Evolutionary conservation across 2,329 filamentous ascomycete genomes (phyloP).

Genomic region (Diatrype stigma): DNA sequence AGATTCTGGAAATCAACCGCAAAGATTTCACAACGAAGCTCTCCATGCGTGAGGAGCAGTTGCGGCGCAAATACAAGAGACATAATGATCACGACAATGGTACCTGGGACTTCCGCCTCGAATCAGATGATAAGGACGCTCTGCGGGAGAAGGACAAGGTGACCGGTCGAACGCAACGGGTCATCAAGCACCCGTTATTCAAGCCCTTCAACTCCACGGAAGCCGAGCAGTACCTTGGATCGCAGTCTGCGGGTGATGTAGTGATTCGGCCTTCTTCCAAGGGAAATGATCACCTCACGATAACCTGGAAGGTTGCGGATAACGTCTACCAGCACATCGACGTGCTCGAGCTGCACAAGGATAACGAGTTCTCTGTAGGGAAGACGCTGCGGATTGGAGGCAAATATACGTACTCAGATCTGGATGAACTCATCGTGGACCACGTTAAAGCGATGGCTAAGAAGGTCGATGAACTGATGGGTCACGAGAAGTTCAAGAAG

Average conservation of each 20-base stretch:
- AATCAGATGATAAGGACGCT: conserved; percentile 76
- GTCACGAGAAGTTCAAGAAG: conserved; percentile 88
- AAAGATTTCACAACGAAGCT: conserved; percentile 81
- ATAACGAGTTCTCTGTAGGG: conserved; percentile 93
- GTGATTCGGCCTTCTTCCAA: conserved; percentile 95
- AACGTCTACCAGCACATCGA: conserved; percentile 97
- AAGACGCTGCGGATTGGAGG: conserved; percentile 79
- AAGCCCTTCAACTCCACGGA: conserved; percentile 87
- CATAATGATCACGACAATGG: conserved; percentile 68
- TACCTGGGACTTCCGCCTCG: conserved; percentile 84
- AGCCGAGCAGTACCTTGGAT: conserved; percentile 88
- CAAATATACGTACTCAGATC: conserved; percentile 88
- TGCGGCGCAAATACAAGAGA: conserved; percentile 68
- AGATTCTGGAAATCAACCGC: conserved; percentile 82
- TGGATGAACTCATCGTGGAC: conserved; percentile 94
- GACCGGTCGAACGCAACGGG: conserved; percentile 81
- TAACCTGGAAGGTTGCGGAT: conserved; percentile 98
- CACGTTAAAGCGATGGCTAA: conserved; percentile 97
- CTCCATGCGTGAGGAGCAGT: conserved; percentile 75
- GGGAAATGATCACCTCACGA: conserved; percentile 87
- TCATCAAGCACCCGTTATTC: conserved; percentile 97
- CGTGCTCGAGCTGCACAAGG: conserved; percentile 93
- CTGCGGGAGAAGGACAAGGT: conserved; percentile 81
- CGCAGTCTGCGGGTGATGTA: conserved; percentile 80
- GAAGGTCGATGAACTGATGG: conserved; percentile 95